Base-by-base conservation (phyloP, 2,329 filamentous ascomycete genomes). In the Pseudogymnoascus sp. region DNA sequence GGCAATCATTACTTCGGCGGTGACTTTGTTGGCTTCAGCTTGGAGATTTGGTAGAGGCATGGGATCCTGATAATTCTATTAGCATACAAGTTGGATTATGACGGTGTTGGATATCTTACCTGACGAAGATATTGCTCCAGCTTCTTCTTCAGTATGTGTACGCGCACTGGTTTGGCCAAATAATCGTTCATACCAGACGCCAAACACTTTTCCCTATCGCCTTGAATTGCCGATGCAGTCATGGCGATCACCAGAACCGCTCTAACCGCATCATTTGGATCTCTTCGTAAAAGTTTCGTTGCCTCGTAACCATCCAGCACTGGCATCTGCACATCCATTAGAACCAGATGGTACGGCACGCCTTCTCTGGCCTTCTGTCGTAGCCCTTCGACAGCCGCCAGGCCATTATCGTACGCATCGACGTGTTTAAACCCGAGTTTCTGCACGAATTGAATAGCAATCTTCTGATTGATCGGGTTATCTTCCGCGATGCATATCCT, bases 241-340 rank as follows among this genome's bases (percentile, higher is more conserved):
- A 97, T 97, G 63, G 93, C 93, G 69, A 97, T 97, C 60, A 97
- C 90, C n/a, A 97, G 80, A 1, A 96, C 85, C 67, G 90, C 87
- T 62, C 90, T 83, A 10, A 97, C 91, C 6, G 84, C 83, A 37
- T 91, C 87, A 64, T 91, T 83, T 0, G 84, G 74, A 73, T 97
- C 92, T 68, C 85, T 85, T 8, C 93, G 87, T 51, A 97, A 86
- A 64, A 91, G 82, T 68, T 89, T 88, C 0, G 93, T 97, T 1
- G 93, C 92, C 75, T 96, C 90, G 73, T 96, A 96, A 5, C 93
- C 93, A 73, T 97, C 93, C 7, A 96, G 83, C 3, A 96, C 86
- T 0, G 93, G 93, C 93, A 97, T 97, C 76, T 96, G 92, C 3
- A 96, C 91, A 73, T 97, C 93, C 93, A 97, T 97, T 51, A 97